A percentile compares a stretch with the other conserved stretches of the same genome.
Conservation (phyloP, 2,329 filamentous ascomycete genomes). For the Cryphonectria naterciae region DNA sequence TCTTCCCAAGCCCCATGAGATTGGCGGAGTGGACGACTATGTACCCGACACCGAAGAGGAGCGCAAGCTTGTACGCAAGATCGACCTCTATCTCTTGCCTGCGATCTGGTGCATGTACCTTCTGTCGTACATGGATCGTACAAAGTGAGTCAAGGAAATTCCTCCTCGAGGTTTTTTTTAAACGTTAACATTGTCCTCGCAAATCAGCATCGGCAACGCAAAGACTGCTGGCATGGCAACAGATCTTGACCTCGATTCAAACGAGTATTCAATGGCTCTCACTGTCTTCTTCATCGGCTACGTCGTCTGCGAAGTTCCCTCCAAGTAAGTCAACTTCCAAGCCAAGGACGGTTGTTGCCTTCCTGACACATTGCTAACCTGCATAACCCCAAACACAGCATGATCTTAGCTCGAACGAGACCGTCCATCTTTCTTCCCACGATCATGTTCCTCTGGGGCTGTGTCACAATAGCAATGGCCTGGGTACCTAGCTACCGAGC, state of each 20-base stretch:
- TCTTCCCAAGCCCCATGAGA: conserved; percentile 8
- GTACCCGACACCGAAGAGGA: conserved; percentile 24
- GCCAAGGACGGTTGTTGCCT: neutral
- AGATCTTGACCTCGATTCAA: conserved; percentile 46
- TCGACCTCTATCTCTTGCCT: conserved; percentile 46
- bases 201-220: conserved; percentile 41
- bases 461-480: conserved; percentile 44
- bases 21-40: conserved; percentile 8
- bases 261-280: conserved; percentile 47
- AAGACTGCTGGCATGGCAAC: conserved; percentile 47
- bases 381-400: conserved; percentile 26
- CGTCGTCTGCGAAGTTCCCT: conserved; percentile 50
- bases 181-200: neutral
- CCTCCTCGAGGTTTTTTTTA: too few species aligned
- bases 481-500: conserved; percentile 40
- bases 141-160: conserved; percentile 43
- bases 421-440: conserved; percentile 44
- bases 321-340: conserved; percentile 36
- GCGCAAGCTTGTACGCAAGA: conserved; percentile 36
- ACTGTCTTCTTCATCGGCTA: conserved; percentile 47
- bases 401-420: conserved; percentile 47
- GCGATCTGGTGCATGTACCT: conserved; percentile 46
- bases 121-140: conserved; percentile 48
- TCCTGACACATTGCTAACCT: neutral
- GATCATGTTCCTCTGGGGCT: conserved; percentile 47